Conservation (phyloP, 371 early-diverging fungal genomes). For the Rhizopus sp. region DNA sequence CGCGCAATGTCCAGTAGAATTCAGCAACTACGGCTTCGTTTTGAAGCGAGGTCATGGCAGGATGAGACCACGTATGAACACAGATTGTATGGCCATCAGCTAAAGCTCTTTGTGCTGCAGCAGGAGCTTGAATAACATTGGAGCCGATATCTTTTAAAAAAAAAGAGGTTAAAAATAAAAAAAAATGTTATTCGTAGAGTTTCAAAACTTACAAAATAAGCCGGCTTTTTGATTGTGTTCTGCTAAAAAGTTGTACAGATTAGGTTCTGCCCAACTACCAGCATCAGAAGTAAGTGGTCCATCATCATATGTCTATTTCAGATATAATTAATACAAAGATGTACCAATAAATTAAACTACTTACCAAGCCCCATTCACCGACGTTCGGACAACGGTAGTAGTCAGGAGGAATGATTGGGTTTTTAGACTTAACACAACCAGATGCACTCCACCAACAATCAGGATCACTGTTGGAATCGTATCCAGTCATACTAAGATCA, state of each 20-base stretch:
- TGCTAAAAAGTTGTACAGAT: conserved; percentile 46
- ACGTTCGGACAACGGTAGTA: conserved; percentile 37
- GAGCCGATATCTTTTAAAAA: conserved; percentile 25
- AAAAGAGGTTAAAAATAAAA: not conserved
- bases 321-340: not conserved
- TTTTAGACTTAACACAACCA: conserved; percentile 45
- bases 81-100: conserved; percentile 36
- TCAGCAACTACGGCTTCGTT: conserved; percentile 63
- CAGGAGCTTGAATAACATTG: conserved; percentile 31
- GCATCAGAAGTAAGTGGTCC: conserved; percentile 36
- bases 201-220: conserved; percentile 27
- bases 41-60: conserved; percentile 52
- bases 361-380: conserved; percentile 49
- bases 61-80: conserved; percentile 64
- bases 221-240: conserved; percentile 26
- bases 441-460: conserved; percentile 43
- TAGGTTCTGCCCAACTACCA: conserved; percentile 37
- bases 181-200: not conserved
- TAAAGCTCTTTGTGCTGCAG: conserved; percentile 36
- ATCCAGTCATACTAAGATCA: conserved; percentile 23
- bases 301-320: conserved; percentile 32
- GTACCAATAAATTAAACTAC: conserved; percentile 7
- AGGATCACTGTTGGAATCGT: conserved; percentile 22
- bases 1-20: conserved; percentile 51
- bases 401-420: conserved; percentile 37